Evolutionary conservation across 2,329 filamentous ascomycete species (phyloP).

Genomic region (Aspergillus fumigatiaffinis): DNA sequence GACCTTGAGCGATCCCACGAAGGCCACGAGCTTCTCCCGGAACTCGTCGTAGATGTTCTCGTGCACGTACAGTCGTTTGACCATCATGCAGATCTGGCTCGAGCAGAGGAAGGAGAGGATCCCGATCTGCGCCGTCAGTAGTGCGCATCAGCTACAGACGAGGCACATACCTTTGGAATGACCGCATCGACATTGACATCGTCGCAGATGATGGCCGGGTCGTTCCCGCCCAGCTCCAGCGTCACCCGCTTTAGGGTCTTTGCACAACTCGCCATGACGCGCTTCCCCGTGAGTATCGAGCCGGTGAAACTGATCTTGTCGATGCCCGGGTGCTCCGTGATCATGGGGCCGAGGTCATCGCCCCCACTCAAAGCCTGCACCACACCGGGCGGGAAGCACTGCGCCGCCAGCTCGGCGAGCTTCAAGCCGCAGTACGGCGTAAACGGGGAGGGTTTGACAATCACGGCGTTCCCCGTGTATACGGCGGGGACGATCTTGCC

Average conservation of each 20-base stretch:
- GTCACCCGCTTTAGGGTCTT: constrained; percentile 53
- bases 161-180: constrained; percentile 32
- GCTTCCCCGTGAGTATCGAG: constrained; percentile 49
- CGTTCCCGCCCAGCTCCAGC: constrained; percentile 54
- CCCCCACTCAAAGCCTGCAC: constrained; percentile 54
- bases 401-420: constrained; percentile 48
- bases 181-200: constrained; percentile 50
- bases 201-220: constrained; percentile 51
- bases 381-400: constrained; percentile 53
- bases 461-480: constrained; percentile 52
- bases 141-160: too few relatives aligned
- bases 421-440: constrained; percentile 56
- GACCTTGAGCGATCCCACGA: constrained; percentile 41
- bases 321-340: constrained; percentile 53
- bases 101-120: constrained; percentile 50
- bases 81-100: constrained; percentile 54
- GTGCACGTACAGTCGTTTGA: constrained; percentile 60
- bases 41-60: constrained; percentile 57
- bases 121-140: constrained; percentile 34
- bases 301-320: constrained; percentile 59
- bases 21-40: constrained; percentile 43
- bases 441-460: constrained; percentile 50
- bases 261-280: constrained; percentile 48
- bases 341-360: constrained; percentile 50
- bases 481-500: constrained; percentile 51